A percentile compares a stretch with the other conserved stretches of the same genome.
phyloP scores from a whole-genome alignment of 306 rosid genomes.

The Medicago truncatula region DNA sequence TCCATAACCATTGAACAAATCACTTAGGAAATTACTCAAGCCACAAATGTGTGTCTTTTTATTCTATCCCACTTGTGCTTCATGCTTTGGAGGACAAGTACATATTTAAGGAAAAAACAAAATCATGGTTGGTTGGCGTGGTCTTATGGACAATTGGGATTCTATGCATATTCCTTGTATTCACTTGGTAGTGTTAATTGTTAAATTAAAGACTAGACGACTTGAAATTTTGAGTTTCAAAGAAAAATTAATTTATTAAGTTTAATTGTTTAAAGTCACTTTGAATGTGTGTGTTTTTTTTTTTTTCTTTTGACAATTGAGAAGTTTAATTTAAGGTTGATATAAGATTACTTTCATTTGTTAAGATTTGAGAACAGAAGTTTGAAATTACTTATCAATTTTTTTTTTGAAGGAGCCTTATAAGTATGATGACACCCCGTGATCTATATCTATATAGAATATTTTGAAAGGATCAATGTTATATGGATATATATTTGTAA shows the following conservation, averaged over 20 bases:
- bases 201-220: too few species aligned
- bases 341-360: not conserved
- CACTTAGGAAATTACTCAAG: not conserved
- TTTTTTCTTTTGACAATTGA: not conserved
- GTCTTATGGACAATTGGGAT: not conserved
- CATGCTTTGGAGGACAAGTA: not conserved
- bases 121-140: not conserved
- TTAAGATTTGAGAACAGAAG: not conserved
- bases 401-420: not conserved
- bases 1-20: constrained; percentile 28
- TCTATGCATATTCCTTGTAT: not conserved
- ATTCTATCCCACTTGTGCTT: constrained; percentile 4
- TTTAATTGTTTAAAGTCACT: not conserved
- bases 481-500: not conserved
- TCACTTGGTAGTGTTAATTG: not conserved
- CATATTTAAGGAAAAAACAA: not conserved
- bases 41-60: not conserved
- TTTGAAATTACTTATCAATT: not conserved
- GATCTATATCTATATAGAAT: not conserved
- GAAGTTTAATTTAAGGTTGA: not conserved
- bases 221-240: too few species aligned
- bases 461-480: constrained; percentile 11
- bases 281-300: not conserved
- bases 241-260: not conserved
- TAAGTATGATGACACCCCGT: not conserved